These are phyloP conservation scores for Serendipita sp. DNA, from an alignment of 768 basidiomycete genomes.

Conservation along the genomic window DNA sequence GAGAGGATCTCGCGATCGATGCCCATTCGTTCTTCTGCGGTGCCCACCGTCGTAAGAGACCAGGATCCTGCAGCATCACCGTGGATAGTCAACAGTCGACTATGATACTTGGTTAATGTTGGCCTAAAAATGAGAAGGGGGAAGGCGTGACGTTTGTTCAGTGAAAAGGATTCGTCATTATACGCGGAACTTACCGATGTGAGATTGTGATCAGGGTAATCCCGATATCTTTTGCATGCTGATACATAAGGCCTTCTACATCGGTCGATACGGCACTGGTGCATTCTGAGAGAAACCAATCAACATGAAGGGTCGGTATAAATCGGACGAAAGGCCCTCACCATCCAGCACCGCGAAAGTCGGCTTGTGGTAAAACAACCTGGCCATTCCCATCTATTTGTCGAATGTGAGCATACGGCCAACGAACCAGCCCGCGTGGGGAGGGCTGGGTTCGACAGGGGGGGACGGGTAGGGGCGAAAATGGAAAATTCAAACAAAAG, in stretches of 20 bases:
- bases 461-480: neutral
- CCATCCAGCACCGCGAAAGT: slow-evolving; percentile 76
- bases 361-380: slow-evolving; percentile 80
- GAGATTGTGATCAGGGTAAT: slow-evolving; percentile 92
- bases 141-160: neutral
- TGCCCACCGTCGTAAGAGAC: slow-evolving; percentile 55
- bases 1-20: slow-evolving; percentile 56
- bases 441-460: neutral
- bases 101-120: slow-evolving; percentile 77
- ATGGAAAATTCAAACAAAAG: neutral
- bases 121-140: slow-evolving; percentile 31
- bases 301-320: neutral
- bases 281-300: slow-evolving; percentile 40
- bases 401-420: neutral
- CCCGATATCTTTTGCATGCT: slow-evolving; percentile 71
- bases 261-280: slow-evolving; percentile 92
- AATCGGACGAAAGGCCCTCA: slow-evolving; percentile 21
- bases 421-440: neutral
- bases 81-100: slow-evolving; percentile 58
- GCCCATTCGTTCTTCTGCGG: slow-evolving; percentile 55
- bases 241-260: slow-evolving; percentile 92
- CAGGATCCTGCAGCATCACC: slow-evolving; percentile 58
- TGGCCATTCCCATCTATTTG: slow-evolving; percentile 68
- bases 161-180: neutral
- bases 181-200: slow-evolving; percentile 35